phyloP scores from a whole-genome alignment of 306 rosid species.

The Abrus precatorius region DNA sequence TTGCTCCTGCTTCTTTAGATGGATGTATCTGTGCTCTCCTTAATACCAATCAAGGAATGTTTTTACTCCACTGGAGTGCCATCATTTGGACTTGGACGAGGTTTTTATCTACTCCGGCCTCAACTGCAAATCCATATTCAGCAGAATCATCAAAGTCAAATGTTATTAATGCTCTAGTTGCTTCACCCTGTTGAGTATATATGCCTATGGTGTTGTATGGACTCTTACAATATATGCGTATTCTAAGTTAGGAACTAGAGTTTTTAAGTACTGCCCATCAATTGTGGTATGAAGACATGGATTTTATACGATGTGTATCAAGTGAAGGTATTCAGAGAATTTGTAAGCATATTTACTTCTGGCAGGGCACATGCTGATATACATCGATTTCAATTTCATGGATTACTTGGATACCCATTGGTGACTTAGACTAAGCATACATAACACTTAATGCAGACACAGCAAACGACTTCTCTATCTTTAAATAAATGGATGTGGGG shows the following conservation, averaged over 20 bases:
- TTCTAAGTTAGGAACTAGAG: neutral
- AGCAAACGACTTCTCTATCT: slow-evolving; percentile 1
- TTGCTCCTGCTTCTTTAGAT: neutral
- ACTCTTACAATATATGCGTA: neutral
- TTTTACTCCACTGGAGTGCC: slow-evolving; percentile 3
- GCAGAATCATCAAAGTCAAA: slow-evolving; percentile 34
- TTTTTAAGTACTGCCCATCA: neutral
- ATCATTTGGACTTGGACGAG: slow-evolving; percentile 18
- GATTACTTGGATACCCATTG: neutral
- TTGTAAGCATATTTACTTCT: neutral
- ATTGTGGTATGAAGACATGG: neutral
- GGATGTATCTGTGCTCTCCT: neutral
- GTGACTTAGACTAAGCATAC: neutral
- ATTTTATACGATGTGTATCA: neutral
- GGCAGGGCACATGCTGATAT: neutral
- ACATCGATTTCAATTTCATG: neutral
- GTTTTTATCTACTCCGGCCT: neutral
- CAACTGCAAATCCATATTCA: slow-evolving; percentile 10
- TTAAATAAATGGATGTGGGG: slow-evolving; percentile 14
- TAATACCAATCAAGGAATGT: neutral
- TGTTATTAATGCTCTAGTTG: slow-evolving; percentile 17
- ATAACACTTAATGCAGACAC: neutral
- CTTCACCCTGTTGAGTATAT: neutral
- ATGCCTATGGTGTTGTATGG: neutral
- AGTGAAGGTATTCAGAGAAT: neutral